Percentiles rank a stretch among this genome's conserved stretches.
Evolutionary conservation across 2,329 filamentous ascomycete species (phyloP).

Genomic region (Emmonsiellopsis sp.): DNA sequence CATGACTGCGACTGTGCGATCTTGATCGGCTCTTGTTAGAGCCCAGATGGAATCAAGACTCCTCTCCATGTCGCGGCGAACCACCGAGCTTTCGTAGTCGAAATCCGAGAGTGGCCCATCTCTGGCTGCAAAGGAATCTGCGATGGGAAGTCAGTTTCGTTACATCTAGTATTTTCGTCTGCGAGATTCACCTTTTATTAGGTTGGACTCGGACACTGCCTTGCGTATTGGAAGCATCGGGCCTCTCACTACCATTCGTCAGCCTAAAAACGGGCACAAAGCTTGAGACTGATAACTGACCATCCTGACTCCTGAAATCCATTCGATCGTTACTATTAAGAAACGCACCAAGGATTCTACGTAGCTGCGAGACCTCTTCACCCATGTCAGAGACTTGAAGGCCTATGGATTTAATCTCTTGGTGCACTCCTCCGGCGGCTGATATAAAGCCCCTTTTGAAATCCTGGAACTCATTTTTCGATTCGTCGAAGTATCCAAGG

Average conservation of each 20-base stretch:
- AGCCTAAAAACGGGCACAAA: background rate
- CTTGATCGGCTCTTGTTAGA: background rate
- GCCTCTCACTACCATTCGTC: background rate
- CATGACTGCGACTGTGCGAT: background rate
- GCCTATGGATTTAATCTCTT: background rate
- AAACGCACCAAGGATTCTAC: background rate
- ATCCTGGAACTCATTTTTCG: constrained; percentile 1
- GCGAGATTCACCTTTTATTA: background rate
- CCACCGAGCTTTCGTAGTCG: background rate
- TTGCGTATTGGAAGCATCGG: background rate
- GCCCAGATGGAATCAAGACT: background rate
- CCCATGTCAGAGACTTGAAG: too few species aligned
- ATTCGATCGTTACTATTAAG: background rate
- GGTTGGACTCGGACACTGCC: background rate
- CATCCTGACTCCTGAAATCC: background rate
- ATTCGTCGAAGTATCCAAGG: background rate
- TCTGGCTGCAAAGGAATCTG: background rate
- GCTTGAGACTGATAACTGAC: background rate
- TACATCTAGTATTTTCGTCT: background rate
- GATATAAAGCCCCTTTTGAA: background rate
- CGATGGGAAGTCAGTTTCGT: background rate
- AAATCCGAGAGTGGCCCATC: background rate
- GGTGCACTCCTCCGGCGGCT: background rate
- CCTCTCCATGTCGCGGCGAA: background rate
- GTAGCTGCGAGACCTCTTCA: background rate